These are phyloP conservation scores for Phytophthora niederhauseri DNA, from an alignment of 352 stramenopile species.

Conservation along the genomic window DNA sequence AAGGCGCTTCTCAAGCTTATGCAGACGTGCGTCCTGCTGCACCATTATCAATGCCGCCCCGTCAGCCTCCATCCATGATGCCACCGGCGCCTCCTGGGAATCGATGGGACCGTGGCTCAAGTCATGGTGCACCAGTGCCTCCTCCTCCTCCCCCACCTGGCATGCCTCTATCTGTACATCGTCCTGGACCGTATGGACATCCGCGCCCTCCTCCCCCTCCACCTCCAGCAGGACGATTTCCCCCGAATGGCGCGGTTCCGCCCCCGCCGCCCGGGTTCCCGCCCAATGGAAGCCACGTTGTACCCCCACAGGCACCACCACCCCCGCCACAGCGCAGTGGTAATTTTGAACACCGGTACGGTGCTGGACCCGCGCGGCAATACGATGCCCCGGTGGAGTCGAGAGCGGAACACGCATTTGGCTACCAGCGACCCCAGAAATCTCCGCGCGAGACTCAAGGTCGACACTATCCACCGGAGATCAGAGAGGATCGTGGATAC, in stretches of 20 bases:
- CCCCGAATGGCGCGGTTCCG: conserved; percentile 22
- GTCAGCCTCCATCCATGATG: conserved; percentile 20
- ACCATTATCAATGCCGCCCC: conserved; percentile 2
- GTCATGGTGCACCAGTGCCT: conserved; percentile 12
- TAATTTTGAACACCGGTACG: conserved; percentile 21
- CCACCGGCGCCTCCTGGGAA: conserved; percentile 12
- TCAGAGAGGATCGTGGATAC: conserved; percentile 13
- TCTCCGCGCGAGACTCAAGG: conserved; percentile 7
- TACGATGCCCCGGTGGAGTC: conserved; percentile 23
- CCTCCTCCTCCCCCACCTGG: conserved; percentile 26
- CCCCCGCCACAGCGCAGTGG: conserved; percentile 21
- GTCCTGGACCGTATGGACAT: conserved; percentile 26
- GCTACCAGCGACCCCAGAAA: conserved; percentile 21
- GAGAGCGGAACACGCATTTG: conserved; percentile 14
- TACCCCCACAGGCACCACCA: conserved; percentile 16
- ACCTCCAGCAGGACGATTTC: conserved; percentile 15
- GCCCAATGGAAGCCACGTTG: conserved; percentile 27
- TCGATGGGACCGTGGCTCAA: conserved; percentile 29
- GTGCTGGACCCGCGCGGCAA: conserved; percentile 11
- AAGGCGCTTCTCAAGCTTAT: no score
- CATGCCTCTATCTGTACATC: conserved; percentile 16
- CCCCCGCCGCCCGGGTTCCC: conserved; percentile 30
- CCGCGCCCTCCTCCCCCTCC: conserved; percentile 30
- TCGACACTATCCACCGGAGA: conserved; percentile 1
- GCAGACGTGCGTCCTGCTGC: conserved; percentile 1